Evolutionary conservation across 2,329 filamentous ascomycete species (phyloP), one percentile per base, ranked within the genome.

Genomic region (Diplodia scrobiculata): DNA sequence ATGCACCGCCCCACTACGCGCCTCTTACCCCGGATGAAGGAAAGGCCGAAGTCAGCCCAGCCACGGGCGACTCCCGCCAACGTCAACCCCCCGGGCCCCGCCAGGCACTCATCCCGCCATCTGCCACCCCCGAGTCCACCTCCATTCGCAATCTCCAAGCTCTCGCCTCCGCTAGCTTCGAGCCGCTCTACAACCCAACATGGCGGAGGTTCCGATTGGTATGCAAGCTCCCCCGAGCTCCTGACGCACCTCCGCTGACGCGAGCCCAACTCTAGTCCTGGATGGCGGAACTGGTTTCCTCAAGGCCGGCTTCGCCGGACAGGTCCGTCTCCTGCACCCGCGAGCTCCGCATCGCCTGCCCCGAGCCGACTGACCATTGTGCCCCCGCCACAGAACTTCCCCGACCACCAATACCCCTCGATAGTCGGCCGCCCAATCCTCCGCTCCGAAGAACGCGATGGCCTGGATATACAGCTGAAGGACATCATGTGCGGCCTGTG

Each of bases 221-320:
- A 79, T 68, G 73, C 58, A 62, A 66, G 68, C 67, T 68, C 65
- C 54, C 63, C 52, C 51, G 52, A 68, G 45, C 52, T 55, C 53
- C 52, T 50, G 14, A 65, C n/a, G 32, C 6, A 21, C 68, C 70
- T 65, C 55, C 71, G 73, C 75, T 78, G 70, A 77, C 74, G 36
- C 48, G 32, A 47, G 69, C 68, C 48, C 65, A 48, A 63, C 54
- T 59, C 66, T 78, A 98, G 95, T 99, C 78, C 94, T 99, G 86
- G 95, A 99, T 85, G 95, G 95, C 86, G 95, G 95, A 81, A 99
- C 95, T 78, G 95, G 95, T 81, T 99, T 99, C 86, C 90, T 99
- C 81, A 99, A 99, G 83, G 95, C 97, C 82, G 95, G 95, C 80
- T 99, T 98, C 84, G 95, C 95, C 76, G 95, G 90, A 76, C 93